Percentiles rank a stretch among this genome's conserved stretches.
Conservation (phyloP, 306 rosid genomes). For the Castanea mollissima region DNA sequence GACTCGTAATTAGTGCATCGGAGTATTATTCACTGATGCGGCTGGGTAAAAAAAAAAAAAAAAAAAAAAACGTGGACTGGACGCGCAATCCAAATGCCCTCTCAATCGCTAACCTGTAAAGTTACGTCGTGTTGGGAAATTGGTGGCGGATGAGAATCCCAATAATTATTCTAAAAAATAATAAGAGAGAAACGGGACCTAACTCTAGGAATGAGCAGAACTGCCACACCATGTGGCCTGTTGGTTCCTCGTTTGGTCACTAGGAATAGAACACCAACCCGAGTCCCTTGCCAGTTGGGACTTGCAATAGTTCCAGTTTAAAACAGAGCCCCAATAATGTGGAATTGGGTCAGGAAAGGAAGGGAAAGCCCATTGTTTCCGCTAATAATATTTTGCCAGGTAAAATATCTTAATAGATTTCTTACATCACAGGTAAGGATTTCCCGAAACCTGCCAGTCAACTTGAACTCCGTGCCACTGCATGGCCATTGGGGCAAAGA, state of each 20-base stretch:
- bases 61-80: too few relatives aligned
- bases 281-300: background rate
- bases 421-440: background rate
- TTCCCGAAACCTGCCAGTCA: background rate
- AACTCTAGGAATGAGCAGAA: background rate
- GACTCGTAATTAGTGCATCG: accelerated
- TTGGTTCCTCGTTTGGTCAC: background rate
- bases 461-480: background rate
- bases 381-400: background rate
- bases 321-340: background rate
- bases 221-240: slow-evolving; percentile 1
- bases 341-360: background rate
- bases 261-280: background rate
- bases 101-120: too few relatives aligned
- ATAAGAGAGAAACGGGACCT: background rate
- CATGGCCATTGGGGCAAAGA: background rate
- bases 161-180: too few relatives aligned
- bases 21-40: too few relatives aligned
- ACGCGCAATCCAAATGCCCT: too few relatives aligned
- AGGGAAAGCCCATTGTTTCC: background rate
- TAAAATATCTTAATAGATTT: background rate
- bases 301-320: too few relatives aligned
- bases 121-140: too few relatives aligned
- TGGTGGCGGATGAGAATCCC: too few relatives aligned
- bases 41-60: too few relatives aligned